Evolutionary conservation across 495 filamentous ascomycete genomes (phyloP).

Genomic region (Durotheca rogersii): DNA sequence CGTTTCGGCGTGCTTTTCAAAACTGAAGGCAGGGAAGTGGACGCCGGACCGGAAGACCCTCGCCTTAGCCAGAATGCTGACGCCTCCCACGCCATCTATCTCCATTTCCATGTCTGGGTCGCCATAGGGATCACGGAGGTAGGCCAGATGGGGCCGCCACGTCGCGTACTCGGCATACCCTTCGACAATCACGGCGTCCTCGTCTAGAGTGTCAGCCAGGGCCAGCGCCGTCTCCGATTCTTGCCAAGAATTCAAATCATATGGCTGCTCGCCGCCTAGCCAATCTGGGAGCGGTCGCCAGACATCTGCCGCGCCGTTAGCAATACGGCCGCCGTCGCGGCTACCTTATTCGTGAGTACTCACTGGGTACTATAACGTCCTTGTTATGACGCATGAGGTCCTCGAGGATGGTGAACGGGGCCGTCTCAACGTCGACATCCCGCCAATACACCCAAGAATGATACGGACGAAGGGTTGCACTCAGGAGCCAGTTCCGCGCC

Average conservation of each 20-base stretch:
- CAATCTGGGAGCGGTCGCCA: slow-evolving; percentile 98
- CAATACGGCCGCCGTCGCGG: not conserved
- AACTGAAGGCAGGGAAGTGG: slow-evolving; percentile 98
- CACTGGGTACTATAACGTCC: slow-evolving; percentile 98
- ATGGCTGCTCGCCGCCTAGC: slow-evolving; percentile 98
- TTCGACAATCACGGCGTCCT: slow-evolving; percentile 98
- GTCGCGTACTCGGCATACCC: slow-evolving; percentile 99
- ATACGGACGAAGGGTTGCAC: slow-evolving; percentile 87
- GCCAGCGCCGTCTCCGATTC: slow-evolving; percentile 96
- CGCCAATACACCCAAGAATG: slow-evolving; percentile 99
- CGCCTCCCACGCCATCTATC: slow-evolving; percentile 94
- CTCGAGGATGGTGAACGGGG: slow-evolving; percentile 92
- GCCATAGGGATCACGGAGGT: slow-evolving; percentile 94
- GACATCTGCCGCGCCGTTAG: slow-evolving; percentile 64
- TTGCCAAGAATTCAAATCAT: slow-evolving; percentile 99
- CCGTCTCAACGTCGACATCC: slow-evolving; percentile 97
- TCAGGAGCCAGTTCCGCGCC: slow-evolving; percentile 95
- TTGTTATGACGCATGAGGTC: slow-evolving; percentile 99
- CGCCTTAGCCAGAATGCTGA: slow-evolving; percentile 96
- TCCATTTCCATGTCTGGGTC: slow-evolving; percentile 99
- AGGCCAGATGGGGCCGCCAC: slow-evolving; percentile 96
- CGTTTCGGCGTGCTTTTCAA: slow-evolving; percentile 98
- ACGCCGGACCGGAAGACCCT: slow-evolving; percentile 91
- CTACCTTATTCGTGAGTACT: slow-evolving; percentile 40
- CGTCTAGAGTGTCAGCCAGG: slow-evolving; percentile 91